Percentiles rank a stretch among this genome's conserved stretches.
Evolutionary conservation across 2,329 filamentous ascomycete species (phyloP).

Genomic region (Celoporthe dispersa): DNA sequence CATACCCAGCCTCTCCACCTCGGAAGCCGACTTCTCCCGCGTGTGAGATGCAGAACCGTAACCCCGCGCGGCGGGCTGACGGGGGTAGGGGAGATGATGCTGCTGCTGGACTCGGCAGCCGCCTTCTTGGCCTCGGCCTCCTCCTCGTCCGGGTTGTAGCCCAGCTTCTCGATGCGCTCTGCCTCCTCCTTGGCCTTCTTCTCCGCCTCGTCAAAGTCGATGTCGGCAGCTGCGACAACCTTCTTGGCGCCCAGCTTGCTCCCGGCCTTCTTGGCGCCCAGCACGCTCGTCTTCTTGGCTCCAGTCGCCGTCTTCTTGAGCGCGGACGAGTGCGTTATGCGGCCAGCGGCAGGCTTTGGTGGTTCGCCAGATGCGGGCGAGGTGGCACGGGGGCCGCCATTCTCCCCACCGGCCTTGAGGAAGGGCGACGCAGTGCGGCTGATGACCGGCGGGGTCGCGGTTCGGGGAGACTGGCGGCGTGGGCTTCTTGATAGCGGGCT

Average conservation of each 20-base stretch:
- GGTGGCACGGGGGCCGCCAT: conserved; percentile 73
- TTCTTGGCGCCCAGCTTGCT: conserved; percentile 94
- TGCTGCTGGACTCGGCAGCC: conserved; percentile 52
- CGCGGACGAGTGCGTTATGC: conserved; percentile 78
- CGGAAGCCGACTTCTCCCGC: conserved; percentile 69
- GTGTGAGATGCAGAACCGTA: conserved; percentile 65
- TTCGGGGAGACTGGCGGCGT: conserved; percentile 92
- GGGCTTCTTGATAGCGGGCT: conserved; percentile 93
- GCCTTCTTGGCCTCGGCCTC: conserved; percentile 49
- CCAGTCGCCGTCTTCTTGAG: conserved; percentile 75
- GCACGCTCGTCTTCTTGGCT: conserved; percentile 82
- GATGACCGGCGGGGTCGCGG: conserved; percentile 79
- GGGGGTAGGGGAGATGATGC: conserved; percentile 75
- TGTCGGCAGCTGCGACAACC: conserved; percentile 69
- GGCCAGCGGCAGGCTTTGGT: conserved; percentile 61
- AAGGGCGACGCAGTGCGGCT: conserved; percentile 89
- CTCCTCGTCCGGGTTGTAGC: conserved; percentile 90
- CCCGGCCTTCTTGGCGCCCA: conserved; percentile 78
- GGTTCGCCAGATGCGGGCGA: conserved; percentile 70
- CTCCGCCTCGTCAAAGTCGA: conserved; percentile 97
- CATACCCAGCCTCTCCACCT: conserved; percentile 90
- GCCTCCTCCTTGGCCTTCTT: conserved; percentile 97
- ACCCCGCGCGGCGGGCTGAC: conserved; percentile 67
- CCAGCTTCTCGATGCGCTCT: conserved; percentile 91
- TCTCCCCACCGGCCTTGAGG: conserved; percentile 71